Evolutionary conservation across 345 rosid species (phyloP), one percentile per base, ranked within the genome.

Genomic region (Draba incana): DNA sequence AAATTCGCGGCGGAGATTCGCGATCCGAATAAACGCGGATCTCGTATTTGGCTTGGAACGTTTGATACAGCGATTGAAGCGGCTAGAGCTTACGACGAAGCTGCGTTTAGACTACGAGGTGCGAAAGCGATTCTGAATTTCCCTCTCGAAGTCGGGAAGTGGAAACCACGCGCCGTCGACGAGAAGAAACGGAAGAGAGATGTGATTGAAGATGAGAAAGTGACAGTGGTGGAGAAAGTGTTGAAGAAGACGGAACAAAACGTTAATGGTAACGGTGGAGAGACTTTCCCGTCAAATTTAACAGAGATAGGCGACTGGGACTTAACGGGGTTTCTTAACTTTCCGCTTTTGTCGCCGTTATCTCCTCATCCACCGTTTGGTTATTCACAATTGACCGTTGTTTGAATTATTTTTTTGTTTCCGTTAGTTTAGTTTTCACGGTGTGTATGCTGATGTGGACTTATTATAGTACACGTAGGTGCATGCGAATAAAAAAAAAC

Each of bases 1-100:
- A 92, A 88, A 78, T 92, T 78, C 72, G 98, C 98, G 1, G 93
- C 98, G 16, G 98, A 92, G 88, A 92, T 92, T 66, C 83, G 98
- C 2, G 98, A 92, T 45, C 98, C 98, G 16, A 85, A 60, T 56
- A 73, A 81, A 75, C 88, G 76, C 59, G 90, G 98, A 16, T 61
- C 92, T 2, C 85, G 98, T 0, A 41, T 88, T 45, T 92, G 98
- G 98, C 87, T 92, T 0, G 98, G 98, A 43, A 92, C 98, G 8
- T 92, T 81, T 57, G 86, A 88, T 39, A 77, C 86, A 0, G 87
- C 86, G 14, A 64, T 86, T 4, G 90, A 85, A 74, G 98, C 97
- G 30, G 98, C 97, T 6, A 82, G 76, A 77, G 97, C 96, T 56
- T 92, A 92, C 69, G 98, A 92, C 59, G 54, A 77, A 60, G 93